phyloP scores from a whole-genome alignment of 2,329 filamentous ascomycete species.

The Colletotrichum coccodes region DNA sequence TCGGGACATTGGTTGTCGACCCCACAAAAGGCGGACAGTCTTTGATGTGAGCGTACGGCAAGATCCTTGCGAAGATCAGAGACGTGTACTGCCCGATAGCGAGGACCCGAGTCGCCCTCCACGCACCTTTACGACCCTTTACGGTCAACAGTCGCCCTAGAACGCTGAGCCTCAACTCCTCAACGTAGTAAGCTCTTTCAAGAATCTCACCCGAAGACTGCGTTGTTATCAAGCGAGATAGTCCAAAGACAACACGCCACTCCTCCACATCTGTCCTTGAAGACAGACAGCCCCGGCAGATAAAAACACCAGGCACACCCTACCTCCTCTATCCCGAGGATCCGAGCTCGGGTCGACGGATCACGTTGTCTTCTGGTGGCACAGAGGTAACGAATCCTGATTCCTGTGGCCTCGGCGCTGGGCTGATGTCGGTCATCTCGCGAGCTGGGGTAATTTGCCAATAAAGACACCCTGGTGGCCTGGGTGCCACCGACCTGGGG shows the following conservation, averaged over 20 bases:
- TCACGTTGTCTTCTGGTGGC: background rate
- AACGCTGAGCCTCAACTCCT: background rate
- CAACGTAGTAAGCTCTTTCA: background rate
- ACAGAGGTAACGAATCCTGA: constrained; percentile 3
- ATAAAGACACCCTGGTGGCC: background rate
- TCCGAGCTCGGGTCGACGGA: constrained; percentile 16
- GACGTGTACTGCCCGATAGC: constrained; percentile 4
- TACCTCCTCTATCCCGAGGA: constrained; percentile 9
- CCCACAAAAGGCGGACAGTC: background rate
- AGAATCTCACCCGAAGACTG: background rate
- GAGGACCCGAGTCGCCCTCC: background rate
- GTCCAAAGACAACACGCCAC: background rate
- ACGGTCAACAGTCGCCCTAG: background rate
- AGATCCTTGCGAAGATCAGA: constrained; percentile 23
- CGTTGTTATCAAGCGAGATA: background rate
- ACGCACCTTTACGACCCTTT: background rate
- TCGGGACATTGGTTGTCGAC: constrained; percentile 1
- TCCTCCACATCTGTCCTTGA: background rate
- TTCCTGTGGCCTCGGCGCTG: background rate
- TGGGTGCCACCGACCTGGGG: constrained; percentile 4
- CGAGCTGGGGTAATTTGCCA: constrained; percentile 7
- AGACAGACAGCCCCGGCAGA: background rate
- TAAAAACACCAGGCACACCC: background rate
- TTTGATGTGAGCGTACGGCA: background rate
- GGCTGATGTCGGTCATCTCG: constrained; percentile 9